Percentiles rank a stretch among this genome's conserved stretches.
These are phyloP conservation scores for Raddia distichophylla DNA, from an alignment of 176 grass and related monocot genomes.

Conservation along the genomic window DNA sequence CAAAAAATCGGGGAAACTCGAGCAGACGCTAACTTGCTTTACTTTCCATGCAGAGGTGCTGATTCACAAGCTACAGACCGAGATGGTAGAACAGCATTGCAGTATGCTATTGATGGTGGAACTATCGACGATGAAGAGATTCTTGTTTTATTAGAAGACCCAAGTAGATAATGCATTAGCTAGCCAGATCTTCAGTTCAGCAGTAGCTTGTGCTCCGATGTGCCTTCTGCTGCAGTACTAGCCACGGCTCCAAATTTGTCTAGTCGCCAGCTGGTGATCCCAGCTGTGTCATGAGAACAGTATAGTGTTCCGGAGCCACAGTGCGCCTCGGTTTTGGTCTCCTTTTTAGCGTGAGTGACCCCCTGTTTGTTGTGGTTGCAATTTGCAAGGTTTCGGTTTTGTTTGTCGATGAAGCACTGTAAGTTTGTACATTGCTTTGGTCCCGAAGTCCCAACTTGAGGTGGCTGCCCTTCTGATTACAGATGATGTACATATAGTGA, in stretches of 20 bases:
- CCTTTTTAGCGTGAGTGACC: slow-evolving; percentile 16
- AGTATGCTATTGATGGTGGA: slow-evolving; percentile 80
- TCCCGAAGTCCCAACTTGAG: slow-evolving; percentile 32
- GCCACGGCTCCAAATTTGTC: slow-evolving; percentile 28
- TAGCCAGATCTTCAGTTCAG: slow-evolving; percentile 27
- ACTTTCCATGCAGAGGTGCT: slow-evolving; percentile 63
- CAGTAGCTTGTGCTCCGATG: slow-evolving; percentile 1
- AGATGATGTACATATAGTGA: slow-evolving; percentile 56
- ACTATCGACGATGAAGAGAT: slow-evolving; percentile 83
- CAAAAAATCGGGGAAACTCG: not conserved
- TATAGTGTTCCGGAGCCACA: slow-evolving; percentile 33
- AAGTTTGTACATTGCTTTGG: slow-evolving; percentile 69
- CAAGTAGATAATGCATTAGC: slow-evolving; percentile 65
- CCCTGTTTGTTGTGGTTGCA: slow-evolving; percentile 49
- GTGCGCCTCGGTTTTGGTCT: slow-evolving; percentile 11
- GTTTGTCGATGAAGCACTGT: slow-evolving; percentile 59
- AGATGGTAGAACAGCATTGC: slow-evolving; percentile 75
- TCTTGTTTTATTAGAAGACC: slow-evolving; percentile 82
- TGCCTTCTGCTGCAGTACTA: not conserved
- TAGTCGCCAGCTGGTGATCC: not conserved
- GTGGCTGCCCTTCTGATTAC: slow-evolving; percentile 31
- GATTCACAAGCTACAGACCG: slow-evolving; percentile 65
- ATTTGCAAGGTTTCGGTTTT: slow-evolving; percentile 41
- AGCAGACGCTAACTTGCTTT: not conserved
- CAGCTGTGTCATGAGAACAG: slow-evolving; percentile 29